Conservation (phyloP, 768 basidiomycete genomes). For the Kwoniella shandongensis region DNA sequence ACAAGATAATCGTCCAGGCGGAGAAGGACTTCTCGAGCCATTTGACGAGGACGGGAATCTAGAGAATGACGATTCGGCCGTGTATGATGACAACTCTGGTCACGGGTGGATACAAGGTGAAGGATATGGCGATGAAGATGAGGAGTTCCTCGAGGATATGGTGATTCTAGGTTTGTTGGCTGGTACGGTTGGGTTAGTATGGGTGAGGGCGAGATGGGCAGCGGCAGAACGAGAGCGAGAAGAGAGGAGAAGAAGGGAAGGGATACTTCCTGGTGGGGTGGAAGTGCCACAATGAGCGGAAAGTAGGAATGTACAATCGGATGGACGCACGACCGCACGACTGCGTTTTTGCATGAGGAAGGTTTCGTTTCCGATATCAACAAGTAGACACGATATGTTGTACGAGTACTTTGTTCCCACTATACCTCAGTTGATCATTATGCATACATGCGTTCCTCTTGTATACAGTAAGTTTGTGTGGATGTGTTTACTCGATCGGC, state of each 20-base stretch:
- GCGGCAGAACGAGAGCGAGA: conserved; percentile 64
- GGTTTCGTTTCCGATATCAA: too few species aligned
- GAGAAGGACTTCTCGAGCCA: background rate
- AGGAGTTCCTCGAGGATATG: conserved; percentile 73
- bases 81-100: conserved; percentile 10
- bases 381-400: too few species aligned
- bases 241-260: conserved; percentile 55
- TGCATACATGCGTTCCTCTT: conserved; percentile 1
- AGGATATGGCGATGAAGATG: conserved; percentile 59
- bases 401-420: background rate
- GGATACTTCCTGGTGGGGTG: background rate
- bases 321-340: too few species aligned
- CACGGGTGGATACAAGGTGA: conserved; percentile 4
- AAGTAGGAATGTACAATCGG: too few species aligned
- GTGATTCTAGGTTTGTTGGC: conserved; percentile 71
- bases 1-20: background rate
- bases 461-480: background rate
- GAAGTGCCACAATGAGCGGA: background rate
- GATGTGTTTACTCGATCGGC: background rate
- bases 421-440: background rate
- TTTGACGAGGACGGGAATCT: background rate
- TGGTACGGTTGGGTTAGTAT: conserved; percentile 71
- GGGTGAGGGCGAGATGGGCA: conserved; percentile 74
- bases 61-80: conserved; percentile 15
- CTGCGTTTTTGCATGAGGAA: too few species aligned